These are phyloP conservation scores for Globisporangium yorkense DNA, from an alignment of 352 stramenopile genomes.

Conservation along the genomic window DNA sequence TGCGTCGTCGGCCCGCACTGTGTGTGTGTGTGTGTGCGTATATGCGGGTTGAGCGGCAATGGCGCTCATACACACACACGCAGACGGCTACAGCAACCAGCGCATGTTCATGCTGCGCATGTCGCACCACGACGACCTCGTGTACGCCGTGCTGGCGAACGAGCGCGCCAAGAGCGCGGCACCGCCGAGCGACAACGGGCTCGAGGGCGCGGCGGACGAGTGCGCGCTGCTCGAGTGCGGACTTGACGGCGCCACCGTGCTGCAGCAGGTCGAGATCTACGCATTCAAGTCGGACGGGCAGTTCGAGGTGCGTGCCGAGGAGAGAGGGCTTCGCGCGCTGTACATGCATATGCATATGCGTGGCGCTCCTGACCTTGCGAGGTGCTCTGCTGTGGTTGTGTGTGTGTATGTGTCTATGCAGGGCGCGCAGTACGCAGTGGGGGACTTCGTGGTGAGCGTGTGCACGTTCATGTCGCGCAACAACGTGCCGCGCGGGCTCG, in stretches of 20 bases:
- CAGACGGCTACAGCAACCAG: constrained; percentile 81
- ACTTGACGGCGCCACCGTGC: constrained; percentile 77
- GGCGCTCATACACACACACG: background rate
- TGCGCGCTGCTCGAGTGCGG: constrained; percentile 80
- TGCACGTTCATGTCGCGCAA: constrained; percentile 86
- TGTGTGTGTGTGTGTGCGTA: background rate
- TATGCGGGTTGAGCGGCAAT: too few species aligned
- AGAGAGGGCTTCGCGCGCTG: too few species aligned
- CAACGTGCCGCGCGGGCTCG: constrained; percentile 70
- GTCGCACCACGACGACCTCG: constrained; percentile 82
- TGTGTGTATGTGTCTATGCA: constrained; percentile 9
- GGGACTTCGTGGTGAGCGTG: constrained; percentile 81
- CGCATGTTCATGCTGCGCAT: constrained; percentile 89
- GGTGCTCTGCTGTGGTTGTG: background rate
- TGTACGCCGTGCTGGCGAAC: constrained; percentile 82
- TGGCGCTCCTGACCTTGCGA: background rate
- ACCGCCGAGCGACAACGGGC: constrained; percentile 58
- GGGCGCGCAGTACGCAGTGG: constrained; percentile 76
- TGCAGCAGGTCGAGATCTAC: constrained; percentile 88
- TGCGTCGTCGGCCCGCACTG: constrained; percentile 10
- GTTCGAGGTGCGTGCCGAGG: constrained; percentile 48
- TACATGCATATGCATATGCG: too few species aligned
- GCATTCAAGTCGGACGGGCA: constrained; percentile 84
- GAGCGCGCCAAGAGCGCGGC: constrained; percentile 54
- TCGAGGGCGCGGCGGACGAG: constrained; percentile 68